These are phyloP conservation scores for Leccinum variicolor DNA, from an alignment of 768 basidiomycete species.

Conservation along the genomic window DNA sequence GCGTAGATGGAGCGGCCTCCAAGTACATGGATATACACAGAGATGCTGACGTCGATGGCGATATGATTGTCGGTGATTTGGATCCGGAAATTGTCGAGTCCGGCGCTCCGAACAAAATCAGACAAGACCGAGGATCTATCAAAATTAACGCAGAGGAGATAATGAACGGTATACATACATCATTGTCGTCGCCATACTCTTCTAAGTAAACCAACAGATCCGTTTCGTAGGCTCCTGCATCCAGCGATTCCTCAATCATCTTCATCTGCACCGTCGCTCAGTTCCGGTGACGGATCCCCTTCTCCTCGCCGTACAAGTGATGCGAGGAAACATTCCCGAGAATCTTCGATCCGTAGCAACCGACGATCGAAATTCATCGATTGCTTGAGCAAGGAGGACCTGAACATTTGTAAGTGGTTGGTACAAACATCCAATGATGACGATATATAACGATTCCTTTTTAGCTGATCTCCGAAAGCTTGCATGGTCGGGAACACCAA, in stretches of 20 bases:
- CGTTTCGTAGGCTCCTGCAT: slow-evolving; percentile 51
- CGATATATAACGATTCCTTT: slow-evolving; percentile 4
- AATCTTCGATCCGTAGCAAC: slow-evolving; percentile 75
- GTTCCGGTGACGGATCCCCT: slow-evolving; percentile 7
- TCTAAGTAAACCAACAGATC: slow-evolving; percentile 47
- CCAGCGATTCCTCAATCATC: slow-evolving; percentile 15
- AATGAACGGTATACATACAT: slow-evolving; percentile 57
- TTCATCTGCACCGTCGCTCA: slow-evolving; percentile 1
- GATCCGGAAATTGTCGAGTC: slow-evolving; percentile 51
- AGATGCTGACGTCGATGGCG: slow-evolving; percentile 70
- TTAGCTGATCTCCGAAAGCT: slow-evolving; percentile 83
- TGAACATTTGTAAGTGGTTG: slow-evolving; percentile 68
- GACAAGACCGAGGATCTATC: slow-evolving; percentile 46
- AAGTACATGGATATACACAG: slow-evolving; percentile 27
- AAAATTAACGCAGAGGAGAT: slow-evolving; percentile 72
- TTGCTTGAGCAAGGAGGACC: slow-evolving; percentile 70
- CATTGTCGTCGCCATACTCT: slow-evolving; percentile 14
- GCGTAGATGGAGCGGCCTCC: slow-evolving; percentile 21
- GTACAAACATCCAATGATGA: background rate
- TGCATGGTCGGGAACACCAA: slow-evolving; percentile 92
- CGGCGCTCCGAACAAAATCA: slow-evolving; percentile 37
- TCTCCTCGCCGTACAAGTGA: slow-evolving; percentile 24
- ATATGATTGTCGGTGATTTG: slow-evolving; percentile 75
- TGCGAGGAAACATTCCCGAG: slow-evolving; percentile 62
- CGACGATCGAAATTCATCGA: slow-evolving; percentile 79